A percentile compares a stretch with the other conserved stretches of the same genome.
phyloP scores from a whole-genome alignment of 2,329 filamentous ascomycete genomes.

The Aspergillus brunneoviolaceus region DNA sequence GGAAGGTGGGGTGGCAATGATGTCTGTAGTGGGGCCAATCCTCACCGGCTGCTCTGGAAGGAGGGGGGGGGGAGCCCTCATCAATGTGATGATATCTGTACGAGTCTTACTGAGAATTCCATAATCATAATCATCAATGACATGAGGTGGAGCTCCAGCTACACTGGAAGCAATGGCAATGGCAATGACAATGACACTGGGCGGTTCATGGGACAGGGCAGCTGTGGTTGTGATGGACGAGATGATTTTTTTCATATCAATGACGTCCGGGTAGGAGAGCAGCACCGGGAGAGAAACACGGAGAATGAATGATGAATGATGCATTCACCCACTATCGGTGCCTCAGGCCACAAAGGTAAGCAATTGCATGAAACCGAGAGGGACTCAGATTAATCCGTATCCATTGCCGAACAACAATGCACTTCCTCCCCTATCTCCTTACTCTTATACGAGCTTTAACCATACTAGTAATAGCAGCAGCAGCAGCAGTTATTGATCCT shows the following conservation, averaged over 20 bases:
- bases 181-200: not conserved
- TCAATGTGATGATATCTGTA: not conserved
- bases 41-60: conserved; percentile 16
- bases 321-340: not conserved
- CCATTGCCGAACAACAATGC: too few relatives aligned
- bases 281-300: not conserved
- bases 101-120: not conserved
- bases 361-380: too few relatives aligned
- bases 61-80: not conserved
- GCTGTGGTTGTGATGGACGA: not conserved
- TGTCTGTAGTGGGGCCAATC: conserved; percentile 29
- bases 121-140: not conserved
- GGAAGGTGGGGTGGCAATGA: conserved; percentile 36
- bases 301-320: not conserved
- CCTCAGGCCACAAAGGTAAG: not conserved
- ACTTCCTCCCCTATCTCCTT: too few relatives aligned
- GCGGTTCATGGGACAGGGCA: not conserved
- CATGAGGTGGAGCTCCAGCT: not conserved
- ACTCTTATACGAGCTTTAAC: too few relatives aligned
- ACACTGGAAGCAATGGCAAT: not conserved
- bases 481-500: too few relatives aligned
- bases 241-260: not conserved
- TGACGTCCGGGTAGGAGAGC: not conserved
- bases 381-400: too few relatives aligned
- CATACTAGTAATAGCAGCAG: too few relatives aligned